Base-by-base conservation (phyloP, 2,329 filamentous ascomycete genomes). In the Mycosphaerelloides madeirae region DNA sequence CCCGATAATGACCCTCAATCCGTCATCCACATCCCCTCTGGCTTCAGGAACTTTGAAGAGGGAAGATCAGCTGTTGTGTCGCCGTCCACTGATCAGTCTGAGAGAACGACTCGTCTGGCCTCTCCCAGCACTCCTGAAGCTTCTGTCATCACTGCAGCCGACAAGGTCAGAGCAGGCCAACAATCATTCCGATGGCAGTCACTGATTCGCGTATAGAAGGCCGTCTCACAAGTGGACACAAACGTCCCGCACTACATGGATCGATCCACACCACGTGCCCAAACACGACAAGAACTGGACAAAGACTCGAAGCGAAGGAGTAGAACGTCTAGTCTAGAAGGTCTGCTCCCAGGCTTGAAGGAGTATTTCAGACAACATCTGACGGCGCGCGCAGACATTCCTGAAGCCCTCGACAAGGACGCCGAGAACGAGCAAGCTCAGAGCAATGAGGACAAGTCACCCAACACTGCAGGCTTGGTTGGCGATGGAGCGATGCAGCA, bases 1-100 rank as follows among this genome's bases (percentile, higher is more conserved):
- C 42, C 54, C 18, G 82, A 81, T 49, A 87, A 95, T 54, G 87
- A 90, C 55, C 84, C 88, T 18, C 78, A 87, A 41, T 96, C 90
- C 1, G 90, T 95, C 43, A 95, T 96, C 55, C 90, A 95, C 72
- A 87, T 87, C 13, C 89, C 90, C 0, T 77, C 87, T 53, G 87
- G 84, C 50, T 96, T 93, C 66, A 78, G 80, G 44, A 79, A 79
- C 56, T 95, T 93, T 78, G 87, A 55, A 41, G 58, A 54, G 25
- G 44, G 31, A 14, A 44, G 31, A n/a, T 35, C 45, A 13, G 38
- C 16, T 25, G 41, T 48, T 37, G 38, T 45, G 16, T 52, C 58
- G 13, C 45, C 47, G 34, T 44, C 53, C 15, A 46, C 50, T 8
- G 50, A 55, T 29, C 43, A 43, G 14, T 60, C 55, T 8, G 54